Conservation (phyloP, 441 rosid genomes). For the Corymbia citriodora region DNA sequence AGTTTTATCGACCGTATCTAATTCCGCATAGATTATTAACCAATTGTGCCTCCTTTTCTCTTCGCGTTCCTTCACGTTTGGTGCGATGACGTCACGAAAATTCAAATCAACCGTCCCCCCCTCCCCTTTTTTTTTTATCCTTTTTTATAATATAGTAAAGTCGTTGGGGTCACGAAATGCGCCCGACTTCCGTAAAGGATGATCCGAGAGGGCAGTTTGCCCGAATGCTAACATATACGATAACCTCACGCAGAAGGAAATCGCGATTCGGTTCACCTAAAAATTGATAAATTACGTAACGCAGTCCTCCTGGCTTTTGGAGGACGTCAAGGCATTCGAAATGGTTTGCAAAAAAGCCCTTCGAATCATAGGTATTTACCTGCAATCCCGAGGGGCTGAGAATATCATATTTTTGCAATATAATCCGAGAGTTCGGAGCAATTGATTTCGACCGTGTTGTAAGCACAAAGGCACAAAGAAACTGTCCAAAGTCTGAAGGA, state of each 20-base stretch:
- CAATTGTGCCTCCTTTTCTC: background rate
- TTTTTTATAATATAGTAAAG: background rate
- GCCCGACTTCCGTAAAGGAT: background rate
- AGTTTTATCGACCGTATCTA: background rate
- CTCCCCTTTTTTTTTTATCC: fast-evolving
- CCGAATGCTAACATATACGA: background rate
- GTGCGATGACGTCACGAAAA: background rate
- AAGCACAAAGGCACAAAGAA: background rate
- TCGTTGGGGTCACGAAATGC: background rate
- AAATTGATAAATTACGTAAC: background rate
- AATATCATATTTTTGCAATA: background rate
- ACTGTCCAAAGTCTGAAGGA: background rate
- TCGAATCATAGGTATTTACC: background rate
- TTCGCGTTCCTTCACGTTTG: background rate
- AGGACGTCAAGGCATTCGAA: background rate
- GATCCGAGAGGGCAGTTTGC: background rate
- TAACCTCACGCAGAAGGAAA: background rate
- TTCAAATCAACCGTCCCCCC: background rate
- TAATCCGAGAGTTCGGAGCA: background rate
- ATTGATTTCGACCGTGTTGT: background rate
- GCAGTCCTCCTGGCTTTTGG: background rate
- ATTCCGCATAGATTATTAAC: background rate
- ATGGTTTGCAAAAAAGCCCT: background rate
- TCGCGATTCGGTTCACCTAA: background rate
- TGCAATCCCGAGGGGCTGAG: background rate